Evolutionary conservation across 805 yeast genomes (phyloP).

Genomic region (Candida hispaniensis): DNA sequence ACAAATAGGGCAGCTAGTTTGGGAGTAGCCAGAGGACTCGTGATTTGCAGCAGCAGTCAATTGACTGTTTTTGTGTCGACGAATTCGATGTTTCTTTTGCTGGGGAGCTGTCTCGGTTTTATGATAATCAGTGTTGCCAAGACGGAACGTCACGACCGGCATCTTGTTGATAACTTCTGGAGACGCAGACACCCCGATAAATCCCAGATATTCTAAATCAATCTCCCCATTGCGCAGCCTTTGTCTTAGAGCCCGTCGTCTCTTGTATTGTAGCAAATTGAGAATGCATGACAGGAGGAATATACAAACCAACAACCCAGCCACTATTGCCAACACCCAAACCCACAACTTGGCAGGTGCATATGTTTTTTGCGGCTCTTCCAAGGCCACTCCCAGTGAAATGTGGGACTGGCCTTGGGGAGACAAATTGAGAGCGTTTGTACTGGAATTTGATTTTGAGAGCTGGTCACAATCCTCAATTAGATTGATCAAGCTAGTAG

Average conservation of each 20-base stretch:
- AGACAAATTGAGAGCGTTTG: no score
- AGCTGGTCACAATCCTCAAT: no score
- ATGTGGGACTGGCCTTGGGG: no score
- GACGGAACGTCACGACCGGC: conserved; percentile 12
- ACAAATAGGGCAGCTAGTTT: conserved; percentile 59
- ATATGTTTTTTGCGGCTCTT: no score
- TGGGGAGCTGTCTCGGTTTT: background rate
- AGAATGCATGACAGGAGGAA: conserved; percentile 8
- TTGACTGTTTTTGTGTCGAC: background rate
- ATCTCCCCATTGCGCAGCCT: conserved; percentile 15
- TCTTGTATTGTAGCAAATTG: conserved; percentile 13
- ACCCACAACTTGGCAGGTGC: conserved; percentile 15
- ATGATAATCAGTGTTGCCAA: conserved; percentile 5
- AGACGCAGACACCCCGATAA: conserved; percentile 15
- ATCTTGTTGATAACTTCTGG: conserved; percentile 8
- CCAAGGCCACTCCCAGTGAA: no score
- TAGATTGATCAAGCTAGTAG: no score
- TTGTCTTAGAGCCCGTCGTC: conserved; percentile 10
- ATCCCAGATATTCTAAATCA: conserved; percentile 15
- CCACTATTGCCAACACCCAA: conserved; percentile 16
- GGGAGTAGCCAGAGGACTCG: conserved; percentile 6
- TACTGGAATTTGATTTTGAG: no score
- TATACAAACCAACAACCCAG: conserved; percentile 11
- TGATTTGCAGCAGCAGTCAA: background rate
- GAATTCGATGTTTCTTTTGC: background rate